A percentile compares a stretch with the other conserved stretches of the same genome.
These are phyloP conservation scores for Malassezia furfur DNA, from an alignment of 1,284 basidiomycete genomes.

Conservation along the genomic window DNA sequence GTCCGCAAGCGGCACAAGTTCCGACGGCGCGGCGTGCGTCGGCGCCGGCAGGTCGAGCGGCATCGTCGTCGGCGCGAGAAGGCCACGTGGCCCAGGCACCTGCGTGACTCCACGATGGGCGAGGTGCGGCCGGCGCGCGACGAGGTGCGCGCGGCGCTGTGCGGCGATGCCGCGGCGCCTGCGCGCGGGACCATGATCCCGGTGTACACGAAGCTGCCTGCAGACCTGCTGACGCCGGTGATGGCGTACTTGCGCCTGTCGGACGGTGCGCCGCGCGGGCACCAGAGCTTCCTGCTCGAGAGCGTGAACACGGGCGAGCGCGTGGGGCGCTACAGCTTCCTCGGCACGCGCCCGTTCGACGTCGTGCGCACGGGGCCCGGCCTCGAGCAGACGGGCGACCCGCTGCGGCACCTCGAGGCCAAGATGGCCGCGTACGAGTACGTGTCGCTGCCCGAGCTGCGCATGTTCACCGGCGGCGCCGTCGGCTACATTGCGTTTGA, in stretches of 20 bases:
- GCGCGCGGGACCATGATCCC: slow-evolving; percentile 74
- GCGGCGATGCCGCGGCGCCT: slow-evolving; percentile 13
- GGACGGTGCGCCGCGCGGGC: slow-evolving; percentile 64
- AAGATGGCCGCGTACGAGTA: slow-evolving; percentile 81
- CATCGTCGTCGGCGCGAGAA: not conserved
- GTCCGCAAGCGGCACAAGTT: slow-evolving; percentile 4
- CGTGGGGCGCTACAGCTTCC: slow-evolving; percentile 86
- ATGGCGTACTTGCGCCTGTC: slow-evolving; percentile 90
- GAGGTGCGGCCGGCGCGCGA: slow-evolving; percentile 25
- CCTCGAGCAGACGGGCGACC: slow-evolving; percentile 76
- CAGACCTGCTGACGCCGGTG: slow-evolving; percentile 92
- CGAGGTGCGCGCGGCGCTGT: slow-evolving; percentile 35
- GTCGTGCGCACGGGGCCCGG: slow-evolving; percentile 77
- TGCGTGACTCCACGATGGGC: not conserved
- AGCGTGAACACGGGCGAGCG: slow-evolving; percentile 78
- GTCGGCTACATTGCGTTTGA: slow-evolving; percentile 97
- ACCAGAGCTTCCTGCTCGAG: slow-evolving; percentile 42
- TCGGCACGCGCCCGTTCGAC: slow-evolving; percentile 91
- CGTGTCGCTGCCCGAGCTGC: slow-evolving; percentile 77
- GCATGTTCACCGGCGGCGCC: slow-evolving; percentile 93
- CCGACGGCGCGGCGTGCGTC: slow-evolving; percentile 15
- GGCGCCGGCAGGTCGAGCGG: slow-evolving; percentile 37
- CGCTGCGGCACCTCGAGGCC: slow-evolving; percentile 70
- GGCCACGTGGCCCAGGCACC: slow-evolving; percentile 5
- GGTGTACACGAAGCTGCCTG: slow-evolving; percentile 81